phyloP scores from a whole-genome alignment of 257 asterid genomes.

The Leptodermis oblonga region DNA sequence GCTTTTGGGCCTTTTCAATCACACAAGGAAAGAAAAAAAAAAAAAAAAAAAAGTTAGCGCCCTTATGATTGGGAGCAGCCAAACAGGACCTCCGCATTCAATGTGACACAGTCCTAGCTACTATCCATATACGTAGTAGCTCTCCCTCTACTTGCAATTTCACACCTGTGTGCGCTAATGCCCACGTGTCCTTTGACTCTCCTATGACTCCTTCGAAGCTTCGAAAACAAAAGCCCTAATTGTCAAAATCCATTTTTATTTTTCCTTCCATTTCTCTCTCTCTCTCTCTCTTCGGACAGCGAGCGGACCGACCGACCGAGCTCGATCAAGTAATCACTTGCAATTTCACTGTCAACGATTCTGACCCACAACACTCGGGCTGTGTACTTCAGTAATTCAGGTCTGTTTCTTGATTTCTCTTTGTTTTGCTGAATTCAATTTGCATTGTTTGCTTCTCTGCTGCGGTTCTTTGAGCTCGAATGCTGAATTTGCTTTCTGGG shows the following conservation, averaged over 20 bases:
- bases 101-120: not conserved
- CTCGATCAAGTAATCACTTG: slow-evolving; percentile 16
- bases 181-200: slow-evolving; percentile 48
- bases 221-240: slow-evolving; percentile 40
- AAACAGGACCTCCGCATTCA: slow-evolving; percentile 13
- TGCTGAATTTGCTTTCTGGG: slow-evolving; percentile 18
- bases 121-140: not conserved
- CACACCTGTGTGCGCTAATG: slow-evolving; percentile 5
- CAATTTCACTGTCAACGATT: not conserved
- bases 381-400: slow-evolving; percentile 25
- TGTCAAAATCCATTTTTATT: slow-evolving; percentile 6
- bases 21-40: no score
- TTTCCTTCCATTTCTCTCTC: not conserved
- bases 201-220: slow-evolving; percentile 39
- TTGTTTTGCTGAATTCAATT: slow-evolving; percentile 11
- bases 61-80: slow-evolving; percentile 16
- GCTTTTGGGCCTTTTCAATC: not conserved
- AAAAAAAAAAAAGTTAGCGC: not conserved
- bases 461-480: slow-evolving; percentile 1
- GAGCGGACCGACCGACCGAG: slow-evolving; percentile 2
- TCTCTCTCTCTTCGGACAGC: slow-evolving; percentile 20
- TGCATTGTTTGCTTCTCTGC: slow-evolving; percentile 13
- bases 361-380: not conserved
- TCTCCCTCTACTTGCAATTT: not conserved
- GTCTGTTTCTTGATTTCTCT: slow-evolving; percentile 21